phyloP scores from a whole-genome alignment of 257 asterid genomes.

The Craterostigma plantagineum region DNA sequence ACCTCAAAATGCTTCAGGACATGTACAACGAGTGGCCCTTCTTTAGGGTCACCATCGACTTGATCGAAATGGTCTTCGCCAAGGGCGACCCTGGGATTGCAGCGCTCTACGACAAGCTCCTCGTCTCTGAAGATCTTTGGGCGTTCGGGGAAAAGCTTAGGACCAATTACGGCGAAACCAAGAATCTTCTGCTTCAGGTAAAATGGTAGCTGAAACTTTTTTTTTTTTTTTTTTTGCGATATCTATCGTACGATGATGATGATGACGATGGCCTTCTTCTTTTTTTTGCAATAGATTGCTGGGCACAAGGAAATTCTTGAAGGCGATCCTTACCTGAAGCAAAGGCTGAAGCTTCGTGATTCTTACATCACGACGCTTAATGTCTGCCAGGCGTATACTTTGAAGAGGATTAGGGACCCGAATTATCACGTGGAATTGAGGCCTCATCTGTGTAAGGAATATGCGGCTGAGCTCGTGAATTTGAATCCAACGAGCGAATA shows the following conservation, averaged over 20 bases:
- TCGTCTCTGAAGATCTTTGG: constrained; percentile 34
- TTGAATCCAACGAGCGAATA: constrained; percentile 46
- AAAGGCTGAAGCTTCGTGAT: constrained; percentile 28
- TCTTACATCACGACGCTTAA: constrained; percentile 47
- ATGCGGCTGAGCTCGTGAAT: constrained; percentile 35
- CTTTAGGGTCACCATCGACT: constrained; percentile 48
- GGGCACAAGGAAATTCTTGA: constrained; percentile 46
- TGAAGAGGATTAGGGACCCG: constrained; percentile 46
- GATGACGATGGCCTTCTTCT: neutral
- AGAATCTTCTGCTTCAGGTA: constrained; percentile 38
- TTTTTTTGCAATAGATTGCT: too few species aligned
- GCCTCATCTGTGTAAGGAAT: constrained; percentile 36
- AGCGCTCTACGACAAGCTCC: constrained; percentile 36
- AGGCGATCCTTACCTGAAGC: constrained; percentile 51
- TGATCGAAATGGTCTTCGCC: constrained; percentile 53
- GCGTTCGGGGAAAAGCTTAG: constrained; percentile 30
- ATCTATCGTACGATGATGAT: too few species aligned
- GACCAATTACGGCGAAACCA: constrained; percentile 41
- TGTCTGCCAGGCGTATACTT: constrained; percentile 39
- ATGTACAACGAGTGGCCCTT: constrained; percentile 58
- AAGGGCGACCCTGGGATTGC: constrained; percentile 58
- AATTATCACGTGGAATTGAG: constrained; percentile 34
- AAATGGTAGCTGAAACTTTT: neutral
- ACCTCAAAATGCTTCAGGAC: constrained; percentile 35
- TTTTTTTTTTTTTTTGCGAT: too few species aligned